These are phyloP conservation scores for Sphaerobolus stellatus DNA, from an alignment of 1,284 basidiomycete species.

Conservation along the genomic window DNA sequence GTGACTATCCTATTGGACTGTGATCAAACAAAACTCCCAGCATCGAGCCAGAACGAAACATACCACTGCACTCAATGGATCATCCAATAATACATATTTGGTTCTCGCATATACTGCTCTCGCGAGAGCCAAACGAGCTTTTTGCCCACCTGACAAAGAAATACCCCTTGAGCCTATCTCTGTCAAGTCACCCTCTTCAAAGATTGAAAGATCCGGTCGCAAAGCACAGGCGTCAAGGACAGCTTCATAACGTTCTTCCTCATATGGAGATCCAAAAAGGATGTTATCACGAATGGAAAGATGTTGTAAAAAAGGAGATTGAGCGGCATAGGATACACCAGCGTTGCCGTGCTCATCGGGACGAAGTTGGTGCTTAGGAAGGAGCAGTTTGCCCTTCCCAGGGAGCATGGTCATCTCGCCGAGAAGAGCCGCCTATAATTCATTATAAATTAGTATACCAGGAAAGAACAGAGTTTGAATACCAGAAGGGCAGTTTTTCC, in stretches of 20 bases:
- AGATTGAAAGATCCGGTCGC: not conserved
- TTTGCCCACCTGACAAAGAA: not conserved
- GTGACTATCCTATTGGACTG: slow-evolving; percentile 25
- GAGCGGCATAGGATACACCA: not conserved
- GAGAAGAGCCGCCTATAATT: not conserved
- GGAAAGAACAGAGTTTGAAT: not conserved
- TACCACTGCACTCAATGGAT: not conserved
- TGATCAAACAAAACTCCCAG: not conserved
- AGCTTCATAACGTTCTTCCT: not conserved
- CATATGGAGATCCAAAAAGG: not conserved
- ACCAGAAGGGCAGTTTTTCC: not conserved
- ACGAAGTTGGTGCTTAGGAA: not conserved
- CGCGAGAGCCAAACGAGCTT: not conserved
- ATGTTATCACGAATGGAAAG: not conserved
- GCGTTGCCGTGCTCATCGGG: not conserved
- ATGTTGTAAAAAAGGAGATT: not conserved
- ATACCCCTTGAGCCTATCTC: not conserved
- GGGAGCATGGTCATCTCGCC: not conserved
- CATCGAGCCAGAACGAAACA: too few species aligned
- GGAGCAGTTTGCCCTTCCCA: not conserved
- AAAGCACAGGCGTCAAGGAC: not conserved
- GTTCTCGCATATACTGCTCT: not conserved
- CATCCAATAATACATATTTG: not conserved
- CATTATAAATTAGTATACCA: not conserved
- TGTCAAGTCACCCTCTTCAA: not conserved